Percentiles rank a stretch among this genome's conserved stretches.
These are phyloP conservation scores for Fragilaria radians DNA, from an alignment of 108 stramenopile genomes.

Conservation along the genomic window DNA sequence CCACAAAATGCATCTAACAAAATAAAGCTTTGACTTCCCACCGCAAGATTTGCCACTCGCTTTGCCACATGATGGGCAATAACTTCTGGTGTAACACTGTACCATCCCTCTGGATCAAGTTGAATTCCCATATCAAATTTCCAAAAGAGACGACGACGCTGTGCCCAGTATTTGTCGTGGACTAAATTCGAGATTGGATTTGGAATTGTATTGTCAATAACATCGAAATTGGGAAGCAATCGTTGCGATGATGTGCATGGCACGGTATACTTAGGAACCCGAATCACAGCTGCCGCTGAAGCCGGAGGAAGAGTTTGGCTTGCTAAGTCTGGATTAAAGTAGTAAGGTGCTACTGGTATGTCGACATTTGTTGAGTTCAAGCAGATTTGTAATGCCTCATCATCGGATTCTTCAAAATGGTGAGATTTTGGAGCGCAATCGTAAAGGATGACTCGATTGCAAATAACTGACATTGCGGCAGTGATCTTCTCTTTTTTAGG, in stretches of 20 bases:
- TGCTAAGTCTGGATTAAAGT: slow-evolving; percentile 4
- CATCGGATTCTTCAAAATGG: not conserved
- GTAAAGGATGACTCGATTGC: slow-evolving; percentile 38
- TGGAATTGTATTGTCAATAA: slow-evolving; percentile 52
- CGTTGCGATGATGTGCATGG: slow-evolving; percentile 7
- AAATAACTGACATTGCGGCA: slow-evolving; percentile 44
- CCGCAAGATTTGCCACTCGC: slow-evolving; percentile 11
- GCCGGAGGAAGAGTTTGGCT: not conserved
- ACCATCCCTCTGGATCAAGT: slow-evolving; percentile 73
- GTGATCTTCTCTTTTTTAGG: slow-evolving; percentile 4
- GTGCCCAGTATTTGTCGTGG: slow-evolving; percentile 75
- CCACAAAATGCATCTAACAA: slow-evolving; percentile 82
- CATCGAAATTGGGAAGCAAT: not conserved
- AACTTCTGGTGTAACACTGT: slow-evolving; percentile 72
- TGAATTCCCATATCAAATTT: slow-evolving; percentile 73
- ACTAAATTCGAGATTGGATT: slow-evolving; percentile 59
- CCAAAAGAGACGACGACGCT: slow-evolving; percentile 65
- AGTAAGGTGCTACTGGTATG: slow-evolving; percentile 18
- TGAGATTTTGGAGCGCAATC: slow-evolving; percentile 16
- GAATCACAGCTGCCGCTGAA: not conserved
- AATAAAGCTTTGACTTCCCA: slow-evolving; percentile 6
- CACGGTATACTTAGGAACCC: not conserved
- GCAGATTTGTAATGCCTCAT: not conserved
- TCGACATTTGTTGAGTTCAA: not conserved
- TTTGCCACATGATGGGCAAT: slow-evolving; percentile 70